Evolutionary conservation across 2,329 filamentous ascomycete genomes (phyloP), one percentile per base, ranked within the genome.

Genomic region (Fonsecaea monophora): DNA sequence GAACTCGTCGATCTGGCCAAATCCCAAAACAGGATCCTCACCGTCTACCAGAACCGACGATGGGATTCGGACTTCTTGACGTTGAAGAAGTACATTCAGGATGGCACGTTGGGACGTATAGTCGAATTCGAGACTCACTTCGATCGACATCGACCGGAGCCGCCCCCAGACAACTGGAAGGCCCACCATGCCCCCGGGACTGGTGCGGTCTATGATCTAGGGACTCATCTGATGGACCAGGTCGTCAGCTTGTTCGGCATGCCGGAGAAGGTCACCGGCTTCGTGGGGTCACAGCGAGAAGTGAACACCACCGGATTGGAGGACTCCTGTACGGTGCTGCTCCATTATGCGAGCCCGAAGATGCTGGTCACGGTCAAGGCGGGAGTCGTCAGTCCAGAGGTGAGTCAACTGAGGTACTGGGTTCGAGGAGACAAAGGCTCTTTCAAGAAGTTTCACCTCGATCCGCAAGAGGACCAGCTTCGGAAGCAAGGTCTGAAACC

Each of bases 101-200:
- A 85, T 35, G 86, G 83, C 42, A 81, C 81, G 0, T 81, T 94
- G 3, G 92, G 91, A 62, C 85, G 90, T n/a, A 80, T 94, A 45
- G 84, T 90, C 62, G 91, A 94, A 79, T 92, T 90, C 74, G 87
- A 93, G 77, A 90, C 89, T 25, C 91, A 94, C 80, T 94, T 94
- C 74, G 92, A 94, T 77, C 87, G 91, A 18, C 89, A 90, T 79
- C 86, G 88, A 18, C 82, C 89, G 13, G 82, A 83, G 35, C 81
- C 84, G 45, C 85, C 87, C 4, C 67, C 75, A 21, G 75, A 82
- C 64, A 83, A 80, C 58, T 94, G 91, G 91, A 93, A 93, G 82
- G 85, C 83, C 45, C 81, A 90, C 62, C 78, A 82, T 35, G 85
- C 89, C 18, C 82, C 88, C 15, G 91, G 88, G 10, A 88, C 89